Base-by-base conservation (phyloP, 2,329 filamentous ascomycete genomes). In the Penicillium olsonii region DNA sequence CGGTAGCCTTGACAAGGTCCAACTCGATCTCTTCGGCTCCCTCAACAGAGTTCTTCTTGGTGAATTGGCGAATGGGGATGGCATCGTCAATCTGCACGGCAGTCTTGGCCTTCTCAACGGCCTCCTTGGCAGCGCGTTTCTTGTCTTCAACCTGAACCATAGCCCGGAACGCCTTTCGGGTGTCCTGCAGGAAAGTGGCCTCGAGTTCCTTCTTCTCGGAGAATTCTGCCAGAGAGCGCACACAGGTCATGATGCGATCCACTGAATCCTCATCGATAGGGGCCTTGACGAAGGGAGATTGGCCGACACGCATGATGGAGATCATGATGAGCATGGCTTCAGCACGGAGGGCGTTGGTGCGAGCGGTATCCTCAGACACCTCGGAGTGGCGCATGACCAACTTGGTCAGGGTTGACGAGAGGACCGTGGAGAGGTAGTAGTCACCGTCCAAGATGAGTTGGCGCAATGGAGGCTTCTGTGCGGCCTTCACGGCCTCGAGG, bases 311-410 rank as follows among this genome's bases (percentile, higher is more conserved):
- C 59, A 99, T 90, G 60, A 99, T 95, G 5, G 94, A 97, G 62
- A 99, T 96, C 92, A 97, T 96, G 68, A 99, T 97, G 45, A 99
- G 82, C 94, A 99, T 99, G 37, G 94, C 94, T 73, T 99, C 94
- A 3, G 94, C 94, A 42, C 90, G 87, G 20, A 99, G 82, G 24
- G 92, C 92, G 63, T 99, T 99, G 24, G 92, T 97, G 33, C 94
- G 87, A 37, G 89, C 88, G 37, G 80, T 74, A 63, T 96, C 92
- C 19, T 87, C 78, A 1, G 92, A 96, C 52, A 97, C 92, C 68
- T 97, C 92, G 2, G 90, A 88, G 70, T 97, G 91, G 45, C 94
- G 88, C 91, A 99, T 96, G 42, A 99, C 94, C 46, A 99, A 82
- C 76, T 99, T 99, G 14, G 94, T 96, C 50, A 99, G 82, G 1